Evolutionary conservation across 371 early-diverging fungal species (phyloP), one percentile per base, ranked within the genome.

Genomic region (Apophysomyces ossiformis): DNA sequence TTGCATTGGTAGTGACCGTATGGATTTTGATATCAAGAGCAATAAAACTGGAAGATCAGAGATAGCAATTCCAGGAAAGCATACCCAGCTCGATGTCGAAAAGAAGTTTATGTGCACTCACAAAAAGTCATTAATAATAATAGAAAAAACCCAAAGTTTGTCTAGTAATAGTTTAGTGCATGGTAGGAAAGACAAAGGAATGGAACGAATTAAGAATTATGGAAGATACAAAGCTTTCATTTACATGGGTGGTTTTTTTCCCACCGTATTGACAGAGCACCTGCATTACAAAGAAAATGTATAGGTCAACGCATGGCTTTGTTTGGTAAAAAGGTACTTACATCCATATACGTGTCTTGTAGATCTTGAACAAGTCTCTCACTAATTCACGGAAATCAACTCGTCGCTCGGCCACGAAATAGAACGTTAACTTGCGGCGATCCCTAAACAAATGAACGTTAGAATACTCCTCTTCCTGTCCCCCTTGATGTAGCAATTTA

Each of bases 331-430:
- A 21, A 50, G 0, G 21, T 21, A 50, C 54, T 21, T 50, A 85
- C 95, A 97, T 95, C 99, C 99, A 99, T 61, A 99, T 98, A 54
- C 99, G 90, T 7, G 96, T 97, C 84, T 99, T 98, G 85, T 96
- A 99, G 44, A 93, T 90, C 79, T 96, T 96, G 84, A 98, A 99
- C 58, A 98, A 84, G 59, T 99, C 98, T 38, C 96, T 90, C 60
- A 99, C 98, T 47, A 99, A 84, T 68, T 98, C 99, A 60, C 98
- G 86, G 78, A 99, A 99, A 78, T 99, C 99, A 60, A 99, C 93
- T 45, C 98, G 86, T 60, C 90, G 87, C 43, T 94, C 95, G 16
- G 95, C 92, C 7, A 90, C 87, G 75, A 94, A 96, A 76, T 92
- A 95, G 66, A 95, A 95, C 2, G 95, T 96, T 59, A 96, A 83